Evolutionary conservation across 2,329 filamentous ascomycete genomes (phyloP).

Genomic region (Aaosphaeria arxii): DNA sequence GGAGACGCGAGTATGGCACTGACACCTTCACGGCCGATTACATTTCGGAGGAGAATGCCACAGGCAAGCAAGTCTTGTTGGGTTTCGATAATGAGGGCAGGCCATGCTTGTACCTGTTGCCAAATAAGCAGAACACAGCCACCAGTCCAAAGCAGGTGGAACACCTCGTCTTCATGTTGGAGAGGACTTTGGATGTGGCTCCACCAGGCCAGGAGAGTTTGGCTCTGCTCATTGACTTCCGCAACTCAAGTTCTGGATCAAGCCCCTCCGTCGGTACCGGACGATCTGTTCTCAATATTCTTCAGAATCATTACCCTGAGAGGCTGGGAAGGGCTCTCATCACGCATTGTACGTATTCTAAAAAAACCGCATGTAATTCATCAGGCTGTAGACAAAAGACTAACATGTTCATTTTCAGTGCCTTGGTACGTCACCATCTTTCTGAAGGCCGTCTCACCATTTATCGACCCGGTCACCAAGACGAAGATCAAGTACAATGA

Average conservation of each 20-base stretch:
- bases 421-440: constrained; percentile 91
- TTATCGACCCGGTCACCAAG: constrained; percentile 91
- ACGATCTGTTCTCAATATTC: constrained; percentile 80
- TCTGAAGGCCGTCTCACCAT: constrained; percentile 93
- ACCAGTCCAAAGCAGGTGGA: constrained; percentile 82
- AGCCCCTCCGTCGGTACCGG: constrained; percentile 76
- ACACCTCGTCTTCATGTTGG: constrained; percentile 94
- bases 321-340: constrained; percentile 84
- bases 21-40: constrained; percentile 74
- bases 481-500: constrained; percentile 99
- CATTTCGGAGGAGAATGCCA: constrained; percentile 91
- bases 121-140: constrained; percentile 89
- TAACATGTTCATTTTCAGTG: constrained; percentile 52
- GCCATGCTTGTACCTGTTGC: constrained; percentile 89
- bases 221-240: constrained; percentile 88
- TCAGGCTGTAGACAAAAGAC: background rate
- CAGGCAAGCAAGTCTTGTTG: constrained; percentile 87
- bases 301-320: constrained; percentile 96
- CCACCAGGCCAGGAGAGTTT: constrained; percentile 82
- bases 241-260: constrained; percentile 69
- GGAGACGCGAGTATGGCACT: constrained; percentile 88
- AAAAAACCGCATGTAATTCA: background rate
- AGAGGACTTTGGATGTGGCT: constrained; percentile 84
- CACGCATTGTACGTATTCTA: constrained; percentile 66
- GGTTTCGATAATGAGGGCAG: constrained; percentile 83